phyloP scores from a whole-genome alignment of 768 basidiomycete species.

The Cytidiella melzeri region DNA sequence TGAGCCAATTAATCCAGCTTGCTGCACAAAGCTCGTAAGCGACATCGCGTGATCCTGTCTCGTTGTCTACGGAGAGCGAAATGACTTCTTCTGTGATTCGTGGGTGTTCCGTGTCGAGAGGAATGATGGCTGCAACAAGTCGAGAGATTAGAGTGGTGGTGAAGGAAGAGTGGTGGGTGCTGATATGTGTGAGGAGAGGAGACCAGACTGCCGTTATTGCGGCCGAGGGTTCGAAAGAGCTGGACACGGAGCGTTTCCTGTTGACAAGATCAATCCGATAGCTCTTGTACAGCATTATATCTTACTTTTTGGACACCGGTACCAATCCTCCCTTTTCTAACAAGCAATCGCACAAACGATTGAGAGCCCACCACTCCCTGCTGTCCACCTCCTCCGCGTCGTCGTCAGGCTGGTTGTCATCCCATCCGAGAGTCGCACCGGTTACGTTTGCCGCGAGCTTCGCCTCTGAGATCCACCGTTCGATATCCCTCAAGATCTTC shows the following conservation, averaged over 20 bases:
- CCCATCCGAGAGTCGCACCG: constrained; percentile 45
- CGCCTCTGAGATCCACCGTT: constrained; percentile 76
- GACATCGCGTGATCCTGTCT: constrained; percentile 25
- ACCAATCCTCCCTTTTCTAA: constrained; percentile 71
- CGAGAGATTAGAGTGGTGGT: constrained; percentile 40
- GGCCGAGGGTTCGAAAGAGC: constrained; percentile 44
- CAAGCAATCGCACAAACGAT: constrained; percentile 59
- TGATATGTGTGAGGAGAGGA: constrained; percentile 55
- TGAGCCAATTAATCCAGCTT: constrained; percentile 64
- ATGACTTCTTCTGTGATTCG: constrained; percentile 9
- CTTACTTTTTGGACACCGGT: constrained; percentile 79
- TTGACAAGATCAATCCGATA: background rate
- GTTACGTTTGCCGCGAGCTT: constrained; percentile 52
- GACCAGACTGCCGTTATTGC: constrained; percentile 57
- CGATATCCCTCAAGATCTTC: constrained; percentile 51
- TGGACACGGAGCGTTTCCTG: constrained; percentile 42
- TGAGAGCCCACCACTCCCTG: constrained; percentile 63
- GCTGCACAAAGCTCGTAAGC: constrained; percentile 57
- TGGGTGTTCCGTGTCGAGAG: background rate
- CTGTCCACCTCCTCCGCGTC: constrained; percentile 36
- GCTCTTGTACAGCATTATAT: background rate
- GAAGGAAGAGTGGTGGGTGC: constrained; percentile 50
- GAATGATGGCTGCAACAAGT: constrained; percentile 33
- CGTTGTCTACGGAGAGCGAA: constrained; percentile 10
- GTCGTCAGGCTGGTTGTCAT: constrained; percentile 19